phyloP scores from a whole-genome alignment of 495 filamentous ascomycete genomes.

The Articulospora tetracladia region DNA sequence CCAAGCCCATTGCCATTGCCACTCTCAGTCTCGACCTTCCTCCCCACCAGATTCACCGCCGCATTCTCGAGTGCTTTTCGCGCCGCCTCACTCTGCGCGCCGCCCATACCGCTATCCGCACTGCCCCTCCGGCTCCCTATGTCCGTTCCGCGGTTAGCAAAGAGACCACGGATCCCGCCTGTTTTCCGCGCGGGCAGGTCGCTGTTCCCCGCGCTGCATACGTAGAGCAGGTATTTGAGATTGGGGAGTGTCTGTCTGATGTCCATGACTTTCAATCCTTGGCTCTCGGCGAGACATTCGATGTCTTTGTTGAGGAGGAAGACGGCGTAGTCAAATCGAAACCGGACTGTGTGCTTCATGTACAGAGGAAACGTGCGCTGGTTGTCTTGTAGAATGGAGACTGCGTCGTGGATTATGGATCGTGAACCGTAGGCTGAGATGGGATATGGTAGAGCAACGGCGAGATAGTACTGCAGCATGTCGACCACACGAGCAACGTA shows the following conservation, averaged over 20 bases:
- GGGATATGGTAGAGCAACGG: conserved; percentile 76
- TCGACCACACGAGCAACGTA: conserved; percentile 74
- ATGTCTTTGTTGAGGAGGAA: conserved; percentile 94
- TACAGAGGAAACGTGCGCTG: conserved; percentile 78
- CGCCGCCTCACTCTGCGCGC: conserved; percentile 35
- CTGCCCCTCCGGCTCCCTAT: conserved; percentile 42
- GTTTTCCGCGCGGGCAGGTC: conserved; percentile 76
- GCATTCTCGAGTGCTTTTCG: conserved; percentile 30
- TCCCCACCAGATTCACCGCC: not conserved
- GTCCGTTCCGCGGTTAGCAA: conserved; percentile 35
- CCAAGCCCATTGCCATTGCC: conserved; percentile 5
- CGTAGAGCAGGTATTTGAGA: conserved; percentile 85
- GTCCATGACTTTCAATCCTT: conserved; percentile 74
- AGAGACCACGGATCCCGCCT: conserved; percentile 68
- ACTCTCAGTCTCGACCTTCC: not conserved
- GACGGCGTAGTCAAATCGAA: conserved; percentile 90
- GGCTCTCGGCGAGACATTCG: conserved; percentile 73
- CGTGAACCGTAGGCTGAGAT: conserved; percentile 66
- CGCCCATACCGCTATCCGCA: conserved; percentile 37
- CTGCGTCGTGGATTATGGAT: conserved; percentile 74
- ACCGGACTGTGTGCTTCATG: conserved; percentile 69
- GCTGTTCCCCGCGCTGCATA: conserved; percentile 71
- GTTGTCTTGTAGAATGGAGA: conserved; percentile 59
- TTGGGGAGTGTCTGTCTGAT: conserved; percentile 90
- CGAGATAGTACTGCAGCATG: conserved; percentile 78